A percentile compares a stretch with the other conserved stretches of the same genome.
Conservation (phyloP, 495 filamentous ascomycete genomes). For the Aspergillus leporis region DNA sequence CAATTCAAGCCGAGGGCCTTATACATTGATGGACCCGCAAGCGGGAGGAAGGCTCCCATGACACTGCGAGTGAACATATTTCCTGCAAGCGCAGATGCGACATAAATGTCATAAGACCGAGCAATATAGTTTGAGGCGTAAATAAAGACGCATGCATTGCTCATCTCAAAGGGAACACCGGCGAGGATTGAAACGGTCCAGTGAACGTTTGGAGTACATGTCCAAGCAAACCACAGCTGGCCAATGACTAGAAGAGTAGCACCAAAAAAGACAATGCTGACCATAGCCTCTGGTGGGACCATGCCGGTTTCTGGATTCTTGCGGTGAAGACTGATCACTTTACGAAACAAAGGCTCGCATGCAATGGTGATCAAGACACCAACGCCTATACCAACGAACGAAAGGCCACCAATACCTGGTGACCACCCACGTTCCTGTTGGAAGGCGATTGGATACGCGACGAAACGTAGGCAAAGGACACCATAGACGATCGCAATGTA, state of each 20-base stretch:
- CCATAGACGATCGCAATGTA: conserved; percentile 64
- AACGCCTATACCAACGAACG: conserved; percentile 73
- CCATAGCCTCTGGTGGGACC: conserved; percentile 68
- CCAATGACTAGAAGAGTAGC: conserved; percentile 64
- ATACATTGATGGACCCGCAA: conserved; percentile 76
- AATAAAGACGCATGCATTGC: conserved; percentile 73
- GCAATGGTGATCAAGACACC: conserved; percentile 63
- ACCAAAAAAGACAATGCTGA: conserved; percentile 65
- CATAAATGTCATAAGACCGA: conserved; percentile 70
- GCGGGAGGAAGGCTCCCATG: conserved; percentile 67
- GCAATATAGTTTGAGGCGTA: conserved; percentile 76
- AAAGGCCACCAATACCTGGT: conserved; percentile 62
- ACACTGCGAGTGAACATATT: conserved; percentile 64
- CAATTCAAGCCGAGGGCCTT: conserved; percentile 63
- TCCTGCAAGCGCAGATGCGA: conserved; percentile 72
- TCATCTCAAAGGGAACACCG: conserved; percentile 72
- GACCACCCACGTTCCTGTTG: conserved; percentile 67
- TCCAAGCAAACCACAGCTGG: conserved; percentile 78
- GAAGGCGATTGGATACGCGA: conserved; percentile 78
- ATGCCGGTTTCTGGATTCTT: conserved; percentile 63
- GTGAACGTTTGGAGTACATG: conserved; percentile 67
- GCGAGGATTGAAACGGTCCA: conserved; percentile 73
- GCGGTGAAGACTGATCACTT: conserved; percentile 64
- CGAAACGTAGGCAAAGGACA: conserved; percentile 81
- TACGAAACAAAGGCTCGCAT: conserved; percentile 65